Evolutionary conservation across 163 green algal species (phyloP), one percentile per base, ranked within the genome.

Genomic region (Smithsoniella earleae): DNA sequence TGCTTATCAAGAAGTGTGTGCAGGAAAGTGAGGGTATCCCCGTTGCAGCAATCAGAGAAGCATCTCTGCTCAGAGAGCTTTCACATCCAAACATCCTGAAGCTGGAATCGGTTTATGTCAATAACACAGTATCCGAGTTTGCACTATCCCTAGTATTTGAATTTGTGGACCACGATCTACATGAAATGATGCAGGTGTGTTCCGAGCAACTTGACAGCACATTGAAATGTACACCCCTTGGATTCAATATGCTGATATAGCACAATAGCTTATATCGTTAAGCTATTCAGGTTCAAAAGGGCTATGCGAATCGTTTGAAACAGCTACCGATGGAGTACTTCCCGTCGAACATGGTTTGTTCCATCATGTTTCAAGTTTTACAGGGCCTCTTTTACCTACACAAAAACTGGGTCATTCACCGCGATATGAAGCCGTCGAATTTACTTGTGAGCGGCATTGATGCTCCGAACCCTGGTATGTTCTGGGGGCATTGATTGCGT

Each of bases 101-200:
- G 84, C 78, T 66, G 44, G 74, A 40, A 31, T 66, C 22, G 27
- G 45, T 31, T 36, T 43, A 6, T 34, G 49, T 73, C 36, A 43
- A 46, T 1, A 66, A 31, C 0, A 46, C 45, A 25, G 22, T n/a
- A 25, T 43, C 66, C 13, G 88, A 95, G 64, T 78, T 84, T 2
- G 82, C 77, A 34, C 78, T 95, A 37, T 89, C 79, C 64, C 82
- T 96, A 36, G 85, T 84, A 0, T 95, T 96, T 78, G 86, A 92
- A 30, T 94, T 94, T 36, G 89, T 89, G 2, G 89, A 96, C 37
- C 85, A 91, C 73, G 90, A 96, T 81, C 66, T 96, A 75, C 92
- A 93, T 76, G 87, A 93, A 52, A 89, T 96, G 76, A 91, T 96
- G 58, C 58, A 69, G 58, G 58, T 69, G 58, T 1, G 58, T 5